phyloP scores from a whole-genome alignment of 306 rosid species.

The Prunus mira region DNA sequence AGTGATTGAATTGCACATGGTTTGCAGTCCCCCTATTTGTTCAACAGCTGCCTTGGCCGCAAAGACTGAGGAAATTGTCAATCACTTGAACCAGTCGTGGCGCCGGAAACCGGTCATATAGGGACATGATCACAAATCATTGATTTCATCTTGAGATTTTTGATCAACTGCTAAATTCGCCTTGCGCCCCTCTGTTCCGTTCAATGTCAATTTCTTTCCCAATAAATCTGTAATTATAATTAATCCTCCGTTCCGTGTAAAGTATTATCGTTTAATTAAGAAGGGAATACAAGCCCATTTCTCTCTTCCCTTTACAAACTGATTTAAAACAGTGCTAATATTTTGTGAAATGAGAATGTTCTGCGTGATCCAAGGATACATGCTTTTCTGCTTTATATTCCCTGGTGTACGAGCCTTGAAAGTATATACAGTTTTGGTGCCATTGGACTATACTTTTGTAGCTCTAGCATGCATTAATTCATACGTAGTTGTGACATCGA shows the following conservation, averaged over 20 bases:
- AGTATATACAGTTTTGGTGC: too few species aligned
- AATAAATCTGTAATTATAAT: constrained; percentile 9
- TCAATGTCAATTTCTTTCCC: neutral
- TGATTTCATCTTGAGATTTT: neutral
- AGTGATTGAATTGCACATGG: neutral
- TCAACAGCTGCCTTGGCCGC: constrained; percentile 11
- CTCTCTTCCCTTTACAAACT: neutral
- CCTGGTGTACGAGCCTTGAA: too few species aligned
- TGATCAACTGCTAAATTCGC: constrained; percentile 8
- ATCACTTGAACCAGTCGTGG: neutral
- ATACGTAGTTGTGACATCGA: too few species aligned
- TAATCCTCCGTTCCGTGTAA: constrained; percentile 23
- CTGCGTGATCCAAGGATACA: too few species aligned
- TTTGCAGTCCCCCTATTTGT: neutral
- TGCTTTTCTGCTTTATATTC: neutral
- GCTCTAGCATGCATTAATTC: too few species aligned
- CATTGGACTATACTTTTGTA: too few species aligned
- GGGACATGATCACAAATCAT: neutral
- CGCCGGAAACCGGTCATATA: neutral
- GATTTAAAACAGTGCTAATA: neutral
- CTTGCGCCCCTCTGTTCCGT: neutral
- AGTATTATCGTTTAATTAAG: constrained; percentile 18
- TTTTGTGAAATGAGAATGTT: neutral
- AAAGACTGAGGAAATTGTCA: neutral
- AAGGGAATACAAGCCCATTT: neutral